Evolutionary conservation across 495 filamentous ascomycete species (phyloP), one percentile per base, ranked within the genome.

Genomic region (Friedmanniomyces simplex): DNA sequence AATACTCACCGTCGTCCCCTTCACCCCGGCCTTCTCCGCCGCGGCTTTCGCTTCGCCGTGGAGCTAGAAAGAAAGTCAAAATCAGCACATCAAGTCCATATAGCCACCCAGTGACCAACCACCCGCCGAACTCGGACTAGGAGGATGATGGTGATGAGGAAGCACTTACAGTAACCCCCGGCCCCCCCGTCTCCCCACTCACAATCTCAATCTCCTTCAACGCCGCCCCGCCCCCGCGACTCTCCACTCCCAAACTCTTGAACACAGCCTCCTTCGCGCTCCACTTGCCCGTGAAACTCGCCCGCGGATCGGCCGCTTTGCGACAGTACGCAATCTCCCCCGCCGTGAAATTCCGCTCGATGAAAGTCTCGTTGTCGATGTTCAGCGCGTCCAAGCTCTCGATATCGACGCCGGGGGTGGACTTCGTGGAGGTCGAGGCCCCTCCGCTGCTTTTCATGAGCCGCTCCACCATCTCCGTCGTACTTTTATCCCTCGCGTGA

Each of bases 241-340:
- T 81, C 62, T 78, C 70, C n/a, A 96, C 88, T 41, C 89, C 88
- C n/a, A 99, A 74, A 13, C 87, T 86, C 78, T 99, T 99, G 76
- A 99, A 99, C 4, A 99, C 89, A 4, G 91, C 93, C 75, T 99
- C 93, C 73, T 99, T 99, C 2, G 93, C 93, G 62, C 83, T 88
- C 93, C 93, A 99, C 55, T 88, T 81, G 16, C 93, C 93, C 0
- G 93, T 87, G 72, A 95, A 96, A 41, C 86, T 88, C 48, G 88
- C 82, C 64, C 89, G 87, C 0, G 89, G 83, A 62, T 76, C 79
- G 42, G 86, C 71, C 26, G 89, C 88, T 67, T 85, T 83, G 51
- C 74, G 78, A 76, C 94, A 97, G 73, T 96, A 95, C 51, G 79
- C 78, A 63, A 87, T 82, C 74, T 99, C 93, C 22, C 70, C 72